A percentile compares a stretch with the other conserved stretches of the same genome.
Evolutionary conservation across 805 yeast genomes (phyloP).

Genomic region (Kockiozyma suomiensis): DNA sequence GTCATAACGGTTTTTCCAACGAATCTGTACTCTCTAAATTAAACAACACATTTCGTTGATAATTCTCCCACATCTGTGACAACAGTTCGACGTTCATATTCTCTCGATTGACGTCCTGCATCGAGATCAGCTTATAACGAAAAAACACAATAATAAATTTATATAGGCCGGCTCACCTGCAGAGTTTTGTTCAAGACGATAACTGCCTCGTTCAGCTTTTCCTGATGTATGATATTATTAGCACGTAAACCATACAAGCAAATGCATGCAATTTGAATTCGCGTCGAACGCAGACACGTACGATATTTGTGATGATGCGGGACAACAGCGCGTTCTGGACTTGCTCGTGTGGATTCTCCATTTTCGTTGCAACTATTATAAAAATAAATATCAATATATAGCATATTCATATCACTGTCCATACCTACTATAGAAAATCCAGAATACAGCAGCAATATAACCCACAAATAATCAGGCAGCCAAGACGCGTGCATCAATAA

Average conservation of each 20-base stretch:
- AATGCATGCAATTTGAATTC: neutral
- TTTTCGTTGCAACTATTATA: neutral
- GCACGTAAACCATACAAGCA: too few species aligned
- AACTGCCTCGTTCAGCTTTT: conserved; percentile 71
- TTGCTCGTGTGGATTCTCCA: conserved; percentile 88
- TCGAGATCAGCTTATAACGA: neutral
- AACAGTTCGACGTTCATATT: conserved; percentile 72
- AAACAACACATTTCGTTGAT: conserved; percentile 68
- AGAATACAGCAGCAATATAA: too few species aligned
- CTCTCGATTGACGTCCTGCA: conserved; percentile 57
- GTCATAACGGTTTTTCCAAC: conserved; percentile 41
- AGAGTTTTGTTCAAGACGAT: conserved; percentile 63
- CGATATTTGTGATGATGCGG: conserved; percentile 75
- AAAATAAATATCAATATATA: too few species aligned
- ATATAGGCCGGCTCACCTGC: conserved; percentile 43
- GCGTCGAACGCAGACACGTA: conserved; percentile 45
- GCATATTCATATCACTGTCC: too few species aligned
- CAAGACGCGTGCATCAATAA: too few species aligned
- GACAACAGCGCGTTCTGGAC: conserved; percentile 74
- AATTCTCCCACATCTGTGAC: conserved; percentile 78
- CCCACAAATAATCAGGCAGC: too few species aligned
- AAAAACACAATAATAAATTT: conserved; percentile 23
- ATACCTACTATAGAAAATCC: too few species aligned
- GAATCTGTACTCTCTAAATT: conserved; percentile 68
- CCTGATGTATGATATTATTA: conserved; percentile 45